Evolutionary conservation across 2,329 filamentous ascomycete species (phyloP), one percentile per base, ranked within the genome.

Genomic region (Fusarium pseudoanthophilum): DNA sequence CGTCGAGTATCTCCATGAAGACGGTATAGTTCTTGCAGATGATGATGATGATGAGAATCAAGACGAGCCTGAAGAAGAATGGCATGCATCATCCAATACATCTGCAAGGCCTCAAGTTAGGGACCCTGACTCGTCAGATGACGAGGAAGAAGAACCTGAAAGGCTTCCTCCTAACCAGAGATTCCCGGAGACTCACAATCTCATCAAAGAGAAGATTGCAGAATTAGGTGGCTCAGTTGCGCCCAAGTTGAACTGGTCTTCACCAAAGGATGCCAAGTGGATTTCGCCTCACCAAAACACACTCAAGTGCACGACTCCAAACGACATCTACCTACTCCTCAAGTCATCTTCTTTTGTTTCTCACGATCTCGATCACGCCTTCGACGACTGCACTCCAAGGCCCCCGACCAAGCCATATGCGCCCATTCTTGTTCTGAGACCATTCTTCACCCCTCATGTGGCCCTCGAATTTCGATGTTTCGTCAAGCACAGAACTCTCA

Each of bases 241-340:
- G 4, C 96, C 96, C 2, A 99, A 99, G 83, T 85, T 99, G 52
- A 98, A 98, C 84, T 99, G 96, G 96, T 98, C 95, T 11, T 92
- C 95, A 8, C 96, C 96, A 8, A 97, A 98, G 82, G 96, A 99
- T 80, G 96, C 96, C 14, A 94, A 93, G 28, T 98, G 95, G 92
- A 98, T 99, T 82, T 90, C 88, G 83, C 91, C 83, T 83, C 80
- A 95, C 87, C 83, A 91, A 77, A 99, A 99, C 82, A 97, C 93
- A 52, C 92, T 98, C 84, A 94, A 97, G 82, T 99, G 96, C 83
- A 91, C 91, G 8, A 91, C 90, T 2, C 90, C 96, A 6, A 97
- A 96, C 80, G 96, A 99, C 78, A 90, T 99, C 49, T 99, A 98
- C 79, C 88, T 98, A 21, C 88, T 99, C 2, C 88, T 99, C 20